Base-by-base conservation (phyloP, 768 basidiomycete species). In the Daedaleopsis nitida region DNA sequence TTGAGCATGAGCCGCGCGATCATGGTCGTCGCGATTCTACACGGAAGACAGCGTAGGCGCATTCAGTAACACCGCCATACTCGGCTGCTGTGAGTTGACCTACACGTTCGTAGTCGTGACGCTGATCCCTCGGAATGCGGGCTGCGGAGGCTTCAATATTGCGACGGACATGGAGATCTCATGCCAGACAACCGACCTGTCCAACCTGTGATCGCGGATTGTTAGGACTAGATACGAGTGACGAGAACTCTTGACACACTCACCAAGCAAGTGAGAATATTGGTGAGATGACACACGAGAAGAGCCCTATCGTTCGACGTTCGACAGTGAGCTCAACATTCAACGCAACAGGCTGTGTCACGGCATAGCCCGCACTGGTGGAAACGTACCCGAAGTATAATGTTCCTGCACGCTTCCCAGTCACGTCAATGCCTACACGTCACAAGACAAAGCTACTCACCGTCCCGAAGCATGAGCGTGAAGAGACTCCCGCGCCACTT, bases 1-100 rank as follows among this genome's bases (percentile, higher is more conserved):
- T 58, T 49, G n/a, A 58, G 57, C 57, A 58, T 58, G 38, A 58
- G 50, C 7, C 57, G 57, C 1, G 57, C 39, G 5, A 58, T 58
- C 1, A 58, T 24, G 2, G 24, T 52, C 16, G 48, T 52, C n/a
- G 57, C 42, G 4, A 52, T n/a, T 1, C 57, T 58, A 21, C 37
- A 23, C 11, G 9, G 13, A 16, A 21, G 16, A 13, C 3, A 17
- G 8, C 21, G 4, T 14, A 11, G 11, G 16, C 5, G 13, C 5
- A 16, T 8, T 13, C 16, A 39, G 39, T 17, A 9, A 37, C n/a
- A n/a, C n/a, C n/a, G n/a, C n/a, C n/a, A n/a, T n/a, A n/a, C n/a
- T n/a, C n/a, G n/a, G n/a, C n/a, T n/a, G n/a, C n/a, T n/a, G n/a
- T n/a, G n/a, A n/a, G n/a, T n/a, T n/a, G n/a, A n/a, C n/a, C n/a